phyloP scores from a whole-genome alignment of 495 filamentous ascomycete genomes.

The Filosporella fistucella region DNA sequence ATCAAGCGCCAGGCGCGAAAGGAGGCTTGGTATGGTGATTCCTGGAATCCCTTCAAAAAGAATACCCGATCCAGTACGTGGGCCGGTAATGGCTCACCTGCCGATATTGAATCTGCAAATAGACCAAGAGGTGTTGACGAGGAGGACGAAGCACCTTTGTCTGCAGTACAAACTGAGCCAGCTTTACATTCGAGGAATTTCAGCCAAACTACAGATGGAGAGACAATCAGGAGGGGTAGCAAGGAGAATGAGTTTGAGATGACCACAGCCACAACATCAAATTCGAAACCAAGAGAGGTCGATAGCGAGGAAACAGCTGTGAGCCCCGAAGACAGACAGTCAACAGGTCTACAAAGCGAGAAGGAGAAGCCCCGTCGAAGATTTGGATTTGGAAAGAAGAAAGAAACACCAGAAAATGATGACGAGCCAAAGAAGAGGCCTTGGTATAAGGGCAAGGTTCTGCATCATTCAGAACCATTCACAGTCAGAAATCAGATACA shows the following conservation, averaged over 20 bases:
- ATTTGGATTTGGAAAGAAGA: slow-evolving; percentile 9
- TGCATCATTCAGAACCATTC: slow-evolving; percentile 38
- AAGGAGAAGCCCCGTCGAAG: slow-evolving; percentile 11
- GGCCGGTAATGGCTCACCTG: background rate
- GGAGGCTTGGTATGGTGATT: slow-evolving; percentile 23
- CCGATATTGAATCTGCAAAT: slow-evolving; percentile 12
- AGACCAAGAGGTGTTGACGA: background rate
- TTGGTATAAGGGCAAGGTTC: slow-evolving; percentile 32
- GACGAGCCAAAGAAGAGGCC: slow-evolving; percentile 31
- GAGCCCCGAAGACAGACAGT: background rate
- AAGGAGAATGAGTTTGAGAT: slow-evolving; percentile 8
- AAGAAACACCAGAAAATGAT: slow-evolving; percentile 24
- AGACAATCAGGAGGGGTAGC: background rate
- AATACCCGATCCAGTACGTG: slow-evolving; percentile 16
- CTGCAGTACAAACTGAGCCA: slow-evolving; percentile 8
- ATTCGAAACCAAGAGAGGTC: slow-evolving; percentile 1
- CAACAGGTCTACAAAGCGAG: background rate
- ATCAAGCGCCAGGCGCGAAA: slow-evolving; percentile 24
- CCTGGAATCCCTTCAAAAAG: slow-evolving; percentile 21
- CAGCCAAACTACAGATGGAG: slow-evolving; percentile 1
- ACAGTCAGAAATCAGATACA: slow-evolving; percentile 67
- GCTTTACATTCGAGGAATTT: background rate
- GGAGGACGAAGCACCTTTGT: slow-evolving; percentile 5
- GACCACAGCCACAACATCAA: background rate
- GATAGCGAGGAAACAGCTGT: slow-evolving; percentile 11